A percentile compares a stretch with the other conserved stretches of the same genome.
Conservation (phyloP, 139 green algal species). For the Chlamydomonas incerta region DNA sequence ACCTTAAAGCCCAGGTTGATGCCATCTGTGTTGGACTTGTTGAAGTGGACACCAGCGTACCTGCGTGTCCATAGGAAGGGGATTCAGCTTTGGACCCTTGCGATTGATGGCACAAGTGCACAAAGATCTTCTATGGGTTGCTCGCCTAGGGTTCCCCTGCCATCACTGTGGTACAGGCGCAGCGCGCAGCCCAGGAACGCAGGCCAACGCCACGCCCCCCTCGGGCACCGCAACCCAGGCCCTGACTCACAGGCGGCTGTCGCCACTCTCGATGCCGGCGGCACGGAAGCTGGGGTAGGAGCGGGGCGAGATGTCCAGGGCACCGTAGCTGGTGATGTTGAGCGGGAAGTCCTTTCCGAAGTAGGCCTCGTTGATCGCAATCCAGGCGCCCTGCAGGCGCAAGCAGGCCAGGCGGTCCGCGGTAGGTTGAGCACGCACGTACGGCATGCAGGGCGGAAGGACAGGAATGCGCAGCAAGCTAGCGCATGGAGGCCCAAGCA, state of each 20-base stretch:
- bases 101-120: too few relatives aligned
- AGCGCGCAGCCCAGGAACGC: too few relatives aligned
- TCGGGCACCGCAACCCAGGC: too few relatives aligned
- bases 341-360: constrained; percentile 14
- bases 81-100: too few relatives aligned
- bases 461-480: neutral
- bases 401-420: too few relatives aligned
- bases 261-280: constrained; percentile 3
- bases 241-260: neutral
- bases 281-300: constrained; percentile 35
- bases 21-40: neutral
- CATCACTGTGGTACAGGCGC: too few relatives aligned
- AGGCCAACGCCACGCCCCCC: too few relatives aligned
- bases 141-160: too few relatives aligned
- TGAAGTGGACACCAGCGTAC: neutral
- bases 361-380: neutral
- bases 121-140: too few relatives aligned
- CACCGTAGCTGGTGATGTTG: constrained; percentile 10
- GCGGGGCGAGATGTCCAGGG: constrained; percentile 4
- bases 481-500: constrained; percentile 22
- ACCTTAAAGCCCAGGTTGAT: neutral
- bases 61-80: too few relatives aligned
- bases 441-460: too few relatives aligned
- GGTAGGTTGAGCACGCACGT: neutral
- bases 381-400: too few relatives aligned